Evolutionary conservation across 2,329 filamentous ascomycete genomes (phyloP), one percentile per base, ranked within the genome.

Genomic region (Myriosclerotinia curreyana): DNA sequence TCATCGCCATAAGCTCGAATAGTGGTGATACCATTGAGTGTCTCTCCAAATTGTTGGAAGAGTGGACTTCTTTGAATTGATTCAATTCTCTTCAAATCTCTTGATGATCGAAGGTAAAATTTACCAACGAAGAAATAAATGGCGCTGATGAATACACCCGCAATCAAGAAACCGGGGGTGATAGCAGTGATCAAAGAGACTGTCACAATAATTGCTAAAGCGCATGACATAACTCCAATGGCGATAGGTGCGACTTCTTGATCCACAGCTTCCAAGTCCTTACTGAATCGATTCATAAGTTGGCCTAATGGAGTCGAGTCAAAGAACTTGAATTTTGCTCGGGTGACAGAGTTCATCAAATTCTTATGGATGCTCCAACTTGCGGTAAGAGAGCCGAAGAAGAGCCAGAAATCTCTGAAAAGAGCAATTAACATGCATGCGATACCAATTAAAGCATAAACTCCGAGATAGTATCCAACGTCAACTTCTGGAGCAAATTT

Each of bases 21-120:
- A 0, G 95, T 99, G 3, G 94, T 96, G 76, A 99, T 95, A 36
- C 95, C 95, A 59, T 88, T 91, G 22, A 99, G 79, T 0, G 96
- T 98, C 79, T 99, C 95, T 68, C 95, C 94, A 70, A 99, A 99
- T 71, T 98, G 95, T 76, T 99, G 95, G 79, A 97, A 99, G 8
- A 99, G 80, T 1, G 95, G 95, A 75, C 93, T 98, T 73, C 94
- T 85, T 75, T 97, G 91, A 1, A 98, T 87, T 8, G 94, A 96
- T 76, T 99, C 96, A 8, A 99, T 80, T 56, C 95, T 87, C 80
- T 99, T 99, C 63, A 99, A 82, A 74, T 98, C 95, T 68, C 94
- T 87, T n/a, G 95, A 98, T 0, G 94, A 90, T 70, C 88, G 88
- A 54, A 99, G 84, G 76, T 99, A 99, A 74, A 98, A 92, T 50